A percentile compares a stretch with the other conserved stretches of the same genome.
Conservation (phyloP, 2,329 filamentous ascomycete species). For the Alternaria novae-zelandiae region DNA sequence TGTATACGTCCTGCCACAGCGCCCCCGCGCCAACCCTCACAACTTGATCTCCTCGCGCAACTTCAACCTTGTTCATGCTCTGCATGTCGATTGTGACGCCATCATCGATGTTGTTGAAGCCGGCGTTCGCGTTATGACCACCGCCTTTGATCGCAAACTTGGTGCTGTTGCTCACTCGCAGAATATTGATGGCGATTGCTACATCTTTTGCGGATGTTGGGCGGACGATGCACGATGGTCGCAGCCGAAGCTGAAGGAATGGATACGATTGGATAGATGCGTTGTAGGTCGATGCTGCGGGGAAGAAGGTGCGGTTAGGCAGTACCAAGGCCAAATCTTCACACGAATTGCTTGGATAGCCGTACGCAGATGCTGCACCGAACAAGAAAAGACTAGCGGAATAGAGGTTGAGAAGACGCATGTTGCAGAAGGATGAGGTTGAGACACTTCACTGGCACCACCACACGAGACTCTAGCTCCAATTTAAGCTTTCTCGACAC, state of each 20-base stretch:
- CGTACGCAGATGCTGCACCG: background rate
- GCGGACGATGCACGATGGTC: constrained; percentile 29
- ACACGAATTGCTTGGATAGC: constrained; percentile 9
- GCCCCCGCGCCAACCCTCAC: constrained; percentile 33
- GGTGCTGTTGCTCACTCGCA: constrained; percentile 14
- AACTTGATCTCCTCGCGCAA: constrained; percentile 17
- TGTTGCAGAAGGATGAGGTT: background rate
- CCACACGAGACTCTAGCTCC: background rate
- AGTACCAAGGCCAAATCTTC: constrained; percentile 18
- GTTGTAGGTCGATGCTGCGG: constrained; percentile 28
- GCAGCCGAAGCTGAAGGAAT: constrained; percentile 25
- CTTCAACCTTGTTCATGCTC: constrained; percentile 26
- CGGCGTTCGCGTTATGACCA: constrained; percentile 30
- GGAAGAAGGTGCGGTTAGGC: constrained; percentile 21
- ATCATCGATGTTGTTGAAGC: constrained; percentile 38
- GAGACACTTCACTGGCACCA: background rate
- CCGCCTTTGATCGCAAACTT: constrained; percentile 35
- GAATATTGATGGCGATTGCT: constrained; percentile 16
- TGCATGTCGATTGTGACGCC: constrained; percentile 44
- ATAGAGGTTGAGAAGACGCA: background rate
- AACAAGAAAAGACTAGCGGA: constrained; percentile 1
- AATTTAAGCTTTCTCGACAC: background rate
- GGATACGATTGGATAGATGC: constrained; percentile 30
- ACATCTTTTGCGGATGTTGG: constrained; percentile 28
- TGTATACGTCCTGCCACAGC: constrained; percentile 48